Evolutionary conservation across 192 early-diverging fungal genomes (phyloP), one percentile per base, ranked within the genome.

Genomic region (Coemansia sp.): DNA sequence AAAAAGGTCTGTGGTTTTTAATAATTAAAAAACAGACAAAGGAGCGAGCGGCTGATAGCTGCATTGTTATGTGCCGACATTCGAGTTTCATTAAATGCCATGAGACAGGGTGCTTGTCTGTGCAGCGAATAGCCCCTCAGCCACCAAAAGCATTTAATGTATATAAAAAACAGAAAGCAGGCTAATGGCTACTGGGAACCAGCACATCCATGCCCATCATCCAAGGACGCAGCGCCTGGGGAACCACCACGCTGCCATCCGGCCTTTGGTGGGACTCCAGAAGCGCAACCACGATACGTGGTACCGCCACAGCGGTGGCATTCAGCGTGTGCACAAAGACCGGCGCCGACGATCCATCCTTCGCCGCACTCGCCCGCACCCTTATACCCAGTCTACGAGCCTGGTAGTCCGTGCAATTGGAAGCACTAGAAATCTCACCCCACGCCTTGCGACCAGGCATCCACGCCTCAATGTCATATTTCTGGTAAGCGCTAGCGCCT

Each of bases 381-480:
- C 92, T 84, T 34, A 96, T 94, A 58, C 89, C 90, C 20, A 98
- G 83, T 4, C 96, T 75, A 5, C 96, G 87, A 0, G 95, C 84
- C 79, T 98, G 96, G 76, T 93, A 98, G 61, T 98, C 96, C 9
- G 95, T 96, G 73, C 96, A 98, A 72, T 94, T 96, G 14, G 91
- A 93, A 0, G 94, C 91, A 33, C 92, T 94, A 12, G 93, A 94
- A 45, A 97, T 92, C 85, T 93, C 82, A 41, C 82, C 82, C 82
- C 82, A 84, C 9, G 71, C 77, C 33, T 88, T 83, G 56, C 91
- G 83, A 9, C 94, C 96, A 6, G 96, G 95, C 94, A 98, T 96
- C 96, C 96, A 98, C 34, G 94, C 94, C 75, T 98, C 96, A 64
- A 98, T 94, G 63, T 98, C 96, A 64, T 90, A 92, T 54, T 98